phyloP scores from a whole-genome alignment of 768 basidiomycete genomes.

The Auriscalpium microsporum region DNA sequence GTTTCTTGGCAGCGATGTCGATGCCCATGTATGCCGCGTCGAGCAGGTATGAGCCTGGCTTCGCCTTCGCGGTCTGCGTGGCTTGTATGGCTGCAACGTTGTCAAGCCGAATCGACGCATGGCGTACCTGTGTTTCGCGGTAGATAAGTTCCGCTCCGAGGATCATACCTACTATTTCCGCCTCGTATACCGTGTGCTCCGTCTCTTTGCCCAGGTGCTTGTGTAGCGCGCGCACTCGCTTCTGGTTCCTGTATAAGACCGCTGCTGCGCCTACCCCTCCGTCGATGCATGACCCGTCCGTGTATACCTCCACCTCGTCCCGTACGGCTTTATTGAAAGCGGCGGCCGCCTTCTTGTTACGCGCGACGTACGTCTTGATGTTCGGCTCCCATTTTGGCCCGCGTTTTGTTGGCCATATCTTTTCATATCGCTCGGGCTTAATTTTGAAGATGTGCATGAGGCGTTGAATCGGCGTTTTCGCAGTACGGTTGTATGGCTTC shows the following conservation, averaged over 20 bases:
- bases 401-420: not conserved
- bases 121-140: not conserved
- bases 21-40: not conserved
- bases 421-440: conserved; percentile 2
- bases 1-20: not conserved
- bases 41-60: not conserved
- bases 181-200: not conserved
- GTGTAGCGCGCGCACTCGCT: not conserved
- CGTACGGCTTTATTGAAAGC: not conserved
- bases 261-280: conserved; percentile 15
- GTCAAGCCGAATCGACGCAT: not conserved
- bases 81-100: not conserved
- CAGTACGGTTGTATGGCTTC: not conserved
- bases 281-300: conserved; percentile 16
- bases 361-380: not conserved
- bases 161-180: not conserved
- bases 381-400: not conserved
- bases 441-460: conserved; percentile 5
- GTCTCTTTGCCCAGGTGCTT: not conserved
- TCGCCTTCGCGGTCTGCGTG: not conserved
- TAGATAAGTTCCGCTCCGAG: not conserved
- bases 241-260: not conserved
- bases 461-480: conserved; percentile 8
- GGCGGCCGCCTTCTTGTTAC: not conserved
- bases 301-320: conserved; percentile 2